phyloP scores from a whole-genome alignment of 2,329 filamentous ascomycete genomes.

The Exophiala bonariae region DNA sequence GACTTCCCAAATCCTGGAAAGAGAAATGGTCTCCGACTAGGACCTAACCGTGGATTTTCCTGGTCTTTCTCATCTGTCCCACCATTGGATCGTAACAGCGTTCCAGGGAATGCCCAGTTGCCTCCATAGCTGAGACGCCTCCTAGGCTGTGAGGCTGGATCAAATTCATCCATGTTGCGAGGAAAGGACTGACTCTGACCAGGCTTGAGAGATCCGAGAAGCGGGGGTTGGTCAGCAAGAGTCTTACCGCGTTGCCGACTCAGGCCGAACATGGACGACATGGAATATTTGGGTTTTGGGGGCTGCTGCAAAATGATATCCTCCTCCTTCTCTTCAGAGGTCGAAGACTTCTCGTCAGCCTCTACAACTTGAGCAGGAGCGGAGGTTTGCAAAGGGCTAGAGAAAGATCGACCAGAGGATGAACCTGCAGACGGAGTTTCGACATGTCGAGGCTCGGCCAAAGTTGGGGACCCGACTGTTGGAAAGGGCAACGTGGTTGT shows the following conservation, averaged over 20 bases:
- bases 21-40: slow-evolving; percentile 39
- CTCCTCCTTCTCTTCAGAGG: slow-evolving; percentile 30
- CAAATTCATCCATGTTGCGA: slow-evolving; percentile 52
- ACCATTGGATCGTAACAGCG: slow-evolving; percentile 43
- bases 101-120: slow-evolving; percentile 52
- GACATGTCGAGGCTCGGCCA: slow-evolving; percentile 31
- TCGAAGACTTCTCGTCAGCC: slow-evolving; percentile 35
- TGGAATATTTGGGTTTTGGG: slow-evolving; percentile 22
- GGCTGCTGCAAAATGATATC: slow-evolving; percentile 19
- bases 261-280: slow-evolving; percentile 55
- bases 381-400: slow-evolving; percentile 46
- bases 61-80: slow-evolving; percentile 32
- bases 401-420: slow-evolving; percentile 45
- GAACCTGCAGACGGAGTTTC: slow-evolving; percentile 47
- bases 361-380: slow-evolving; percentile 38
- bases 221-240: slow-evolving; percentile 57
- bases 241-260: slow-evolving; percentile 64
- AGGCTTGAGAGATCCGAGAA: slow-evolving; percentile 58
- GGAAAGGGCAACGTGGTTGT: slow-evolving; percentile 18
- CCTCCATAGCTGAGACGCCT: slow-evolving; percentile 59
- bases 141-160: slow-evolving; percentile 48
- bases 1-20: slow-evolving; percentile 34
- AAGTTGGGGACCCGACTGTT: slow-evolving; percentile 19
- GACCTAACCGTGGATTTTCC: slow-evolving; percentile 32
- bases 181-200: slow-evolving; percentile 66